A percentile compares a stretch with the other conserved stretches of the same genome.
These are phyloP conservation scores for Saccharomycopsis synnaedendra DNA, from an alignment of 805 yeast species.

Conservation along the genomic window DNA sequence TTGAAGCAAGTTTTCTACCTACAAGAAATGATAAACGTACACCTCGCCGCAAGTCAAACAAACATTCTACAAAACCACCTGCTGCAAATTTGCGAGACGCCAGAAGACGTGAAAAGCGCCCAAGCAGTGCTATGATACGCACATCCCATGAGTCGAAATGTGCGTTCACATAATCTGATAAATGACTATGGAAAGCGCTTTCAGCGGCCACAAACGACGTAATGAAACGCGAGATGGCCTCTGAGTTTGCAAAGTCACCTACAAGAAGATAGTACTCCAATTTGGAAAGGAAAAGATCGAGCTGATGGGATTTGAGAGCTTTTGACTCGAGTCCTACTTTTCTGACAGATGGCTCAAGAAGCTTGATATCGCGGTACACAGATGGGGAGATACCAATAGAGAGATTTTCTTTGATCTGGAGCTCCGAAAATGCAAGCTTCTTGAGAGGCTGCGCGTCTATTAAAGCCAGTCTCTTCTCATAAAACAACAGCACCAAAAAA, in stretches of 20 bases:
- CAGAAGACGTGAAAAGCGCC: constrained; percentile 2
- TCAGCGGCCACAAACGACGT: not conserved
- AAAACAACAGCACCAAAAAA: too few species aligned
- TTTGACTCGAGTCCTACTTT: not conserved
- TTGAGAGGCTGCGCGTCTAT: too few species aligned
- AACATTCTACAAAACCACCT: not conserved
- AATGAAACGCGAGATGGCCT: not conserved
- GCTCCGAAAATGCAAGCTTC: too few species aligned
- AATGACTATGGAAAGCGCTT: not conserved
- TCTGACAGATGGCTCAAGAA: not conserved
- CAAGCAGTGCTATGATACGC: constrained; percentile 1
- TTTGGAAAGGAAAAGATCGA: not conserved
- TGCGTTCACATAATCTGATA: not conserved
- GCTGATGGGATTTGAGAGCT: not conserved
- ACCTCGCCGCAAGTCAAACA: constrained; percentile 8
- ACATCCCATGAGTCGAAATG: not conserved
- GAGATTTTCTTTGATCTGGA: not conserved
- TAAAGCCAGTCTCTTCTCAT: too few species aligned
- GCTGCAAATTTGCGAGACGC: not conserved
- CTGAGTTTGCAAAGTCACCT: not conserved
- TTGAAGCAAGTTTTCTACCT: constrained; percentile 8
- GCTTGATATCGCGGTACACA: not conserved
- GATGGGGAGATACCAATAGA: not conserved
- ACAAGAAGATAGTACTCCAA: not conserved
- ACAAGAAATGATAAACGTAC: constrained; percentile 2